A percentile compares a stretch with the other conserved stretches of the same genome.
Conservation (phyloP, 2,329 filamentous ascomycete genomes). For the Harringtonia aguacate region DNA sequence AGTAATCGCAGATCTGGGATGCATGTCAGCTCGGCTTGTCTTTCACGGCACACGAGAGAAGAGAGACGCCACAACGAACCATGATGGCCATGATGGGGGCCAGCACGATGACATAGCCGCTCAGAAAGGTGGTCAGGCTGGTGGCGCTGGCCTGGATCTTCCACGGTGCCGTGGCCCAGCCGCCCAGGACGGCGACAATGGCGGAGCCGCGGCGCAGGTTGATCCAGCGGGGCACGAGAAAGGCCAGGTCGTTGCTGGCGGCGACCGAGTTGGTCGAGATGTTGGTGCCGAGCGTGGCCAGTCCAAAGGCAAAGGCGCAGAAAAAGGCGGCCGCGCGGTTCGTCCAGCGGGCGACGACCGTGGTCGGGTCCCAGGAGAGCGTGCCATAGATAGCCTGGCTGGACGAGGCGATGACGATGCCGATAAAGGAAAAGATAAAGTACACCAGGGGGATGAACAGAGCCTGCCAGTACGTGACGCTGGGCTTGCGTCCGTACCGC, state of each 20-base stretch:
- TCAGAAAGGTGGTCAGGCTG: slow-evolving; percentile 12
- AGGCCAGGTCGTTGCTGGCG: slow-evolving; percentile 25
- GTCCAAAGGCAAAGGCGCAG: slow-evolving; percentile 11
- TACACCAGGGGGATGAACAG: slow-evolving; percentile 26
- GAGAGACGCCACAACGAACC: slow-evolving; percentile 12
- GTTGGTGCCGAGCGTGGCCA: slow-evolving; percentile 13
- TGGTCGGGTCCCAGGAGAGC: slow-evolving; percentile 13
- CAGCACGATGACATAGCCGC: slow-evolving; percentile 13
- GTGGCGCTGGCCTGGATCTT: slow-evolving; percentile 13
- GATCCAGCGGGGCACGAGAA: slow-evolving; percentile 22
- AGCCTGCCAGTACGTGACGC: slow-evolving; percentile 29
- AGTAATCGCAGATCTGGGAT: slow-evolving; percentile 23
- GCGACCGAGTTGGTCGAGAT: slow-evolving; percentile 22
- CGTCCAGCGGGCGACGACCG: slow-evolving; percentile 11
- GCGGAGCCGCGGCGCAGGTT: slow-evolving; percentile 23
- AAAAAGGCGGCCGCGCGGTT: slow-evolving; percentile 15
- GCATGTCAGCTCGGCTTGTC: not conserved
- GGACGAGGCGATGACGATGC: slow-evolving; percentile 29
- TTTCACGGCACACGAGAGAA: not conserved
- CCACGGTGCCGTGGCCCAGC: slow-evolving; percentile 17
- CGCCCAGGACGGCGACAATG: slow-evolving; percentile 11
- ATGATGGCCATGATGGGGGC: slow-evolving; percentile 20
- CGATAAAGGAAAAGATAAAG: slow-evolving; percentile 17
- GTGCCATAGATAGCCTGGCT: slow-evolving; percentile 30
- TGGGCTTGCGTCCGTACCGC: slow-evolving; percentile 24